Percentiles rank a stretch among this genome's conserved stretches.
phyloP scores from a whole-genome alignment of 2,329 filamentous ascomycete species.

The Grosmannia clavigera region DNA sequence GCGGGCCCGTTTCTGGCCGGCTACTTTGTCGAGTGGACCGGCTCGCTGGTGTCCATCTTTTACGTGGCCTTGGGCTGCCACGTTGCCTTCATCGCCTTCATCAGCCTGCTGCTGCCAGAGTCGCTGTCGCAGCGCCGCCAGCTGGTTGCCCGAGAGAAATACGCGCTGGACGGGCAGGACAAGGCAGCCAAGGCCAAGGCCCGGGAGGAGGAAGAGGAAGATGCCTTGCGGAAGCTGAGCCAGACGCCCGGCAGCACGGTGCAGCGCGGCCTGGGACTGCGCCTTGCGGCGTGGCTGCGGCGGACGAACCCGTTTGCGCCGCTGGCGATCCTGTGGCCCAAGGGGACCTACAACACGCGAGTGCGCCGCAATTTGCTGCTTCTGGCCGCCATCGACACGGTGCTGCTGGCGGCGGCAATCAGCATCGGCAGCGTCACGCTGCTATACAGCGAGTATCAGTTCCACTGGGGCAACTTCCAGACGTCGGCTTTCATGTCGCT shows the following conservation, averaged over 20 bases:
- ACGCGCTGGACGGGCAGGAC: conserved; percentile 31
- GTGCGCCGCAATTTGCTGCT: conserved; percentile 73
- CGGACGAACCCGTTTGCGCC: conserved; percentile 61
- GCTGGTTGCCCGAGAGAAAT: conserved; percentile 55
- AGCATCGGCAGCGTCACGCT: conserved; percentile 71
- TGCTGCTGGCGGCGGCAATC: conserved; percentile 71
- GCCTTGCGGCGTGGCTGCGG: conserved; percentile 17
- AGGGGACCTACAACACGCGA: conserved; percentile 45
- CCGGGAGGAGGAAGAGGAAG: conserved; percentile 10
- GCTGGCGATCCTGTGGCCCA: conserved; percentile 65
- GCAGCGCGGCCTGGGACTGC: neutral
- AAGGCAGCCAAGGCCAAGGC: conserved; percentile 17
- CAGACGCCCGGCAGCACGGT: neutral
- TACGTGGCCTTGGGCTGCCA: conserved; percentile 68
- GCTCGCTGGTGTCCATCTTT: conserved; percentile 68
- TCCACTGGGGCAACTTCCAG: conserved; percentile 72
- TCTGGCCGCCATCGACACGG: conserved; percentile 67
- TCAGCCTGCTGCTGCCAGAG: conserved; percentile 66
- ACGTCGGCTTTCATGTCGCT: conserved; percentile 69
- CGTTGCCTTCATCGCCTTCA: conserved; percentile 57
- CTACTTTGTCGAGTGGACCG: conserved; percentile 64
- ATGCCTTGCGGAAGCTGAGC: neutral
- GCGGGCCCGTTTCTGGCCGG: conserved; percentile 73
- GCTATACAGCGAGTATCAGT: conserved; percentile 70
- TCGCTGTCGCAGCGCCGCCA: conserved; percentile 68